Evolutionary conservation across 352 stramenopile genomes (phyloP).

Genomic region (Globisporangium apiculatum): DNA sequence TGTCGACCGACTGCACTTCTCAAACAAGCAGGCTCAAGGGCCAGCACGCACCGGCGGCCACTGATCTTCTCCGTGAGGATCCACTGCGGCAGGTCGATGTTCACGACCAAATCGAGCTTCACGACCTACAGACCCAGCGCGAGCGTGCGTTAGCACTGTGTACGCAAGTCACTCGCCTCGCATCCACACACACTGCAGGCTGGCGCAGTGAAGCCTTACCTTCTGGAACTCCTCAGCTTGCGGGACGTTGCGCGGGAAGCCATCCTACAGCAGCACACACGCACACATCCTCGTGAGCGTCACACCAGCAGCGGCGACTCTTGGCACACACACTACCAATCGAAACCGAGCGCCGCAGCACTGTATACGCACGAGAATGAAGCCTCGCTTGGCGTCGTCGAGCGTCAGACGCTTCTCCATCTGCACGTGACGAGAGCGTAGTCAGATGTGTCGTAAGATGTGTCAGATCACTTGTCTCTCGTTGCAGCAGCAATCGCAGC

Average conservation of each 20-base stretch:
- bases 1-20: too few relatives aligned
- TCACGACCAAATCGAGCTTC: constrained; percentile 77
- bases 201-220: constrained; percentile 17
- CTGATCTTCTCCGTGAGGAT: constrained; percentile 89
- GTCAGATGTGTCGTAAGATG: background rate
- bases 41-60: constrained; percentile 47
- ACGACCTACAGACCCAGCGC: too few relatives aligned
- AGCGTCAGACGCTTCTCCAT: constrained; percentile 67
- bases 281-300: background rate
- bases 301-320: too few relatives aligned
- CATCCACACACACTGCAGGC: too few relatives aligned
- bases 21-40: too few relatives aligned
- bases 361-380: constrained; percentile 53
- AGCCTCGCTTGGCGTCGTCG: constrained; percentile 66
- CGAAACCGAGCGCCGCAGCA: background rate
- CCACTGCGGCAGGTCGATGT: constrained; percentile 85
- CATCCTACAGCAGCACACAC: constrained; percentile 31
- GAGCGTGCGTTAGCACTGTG: too few relatives aligned
- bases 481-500: background rate
- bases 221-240: constrained; percentile 83
- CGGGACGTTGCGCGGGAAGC: constrained; percentile 85
- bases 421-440: constrained; percentile 9
- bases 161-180: too few relatives aligned
- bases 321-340: too few relatives aligned
- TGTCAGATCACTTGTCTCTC: too few relatives aligned